A percentile compares a stretch with the other conserved stretches of the same genome.
Evolutionary conservation across 176 grass and related monocot genomes (phyloP).

Genomic region (Saccharum spontaneum): DNA sequence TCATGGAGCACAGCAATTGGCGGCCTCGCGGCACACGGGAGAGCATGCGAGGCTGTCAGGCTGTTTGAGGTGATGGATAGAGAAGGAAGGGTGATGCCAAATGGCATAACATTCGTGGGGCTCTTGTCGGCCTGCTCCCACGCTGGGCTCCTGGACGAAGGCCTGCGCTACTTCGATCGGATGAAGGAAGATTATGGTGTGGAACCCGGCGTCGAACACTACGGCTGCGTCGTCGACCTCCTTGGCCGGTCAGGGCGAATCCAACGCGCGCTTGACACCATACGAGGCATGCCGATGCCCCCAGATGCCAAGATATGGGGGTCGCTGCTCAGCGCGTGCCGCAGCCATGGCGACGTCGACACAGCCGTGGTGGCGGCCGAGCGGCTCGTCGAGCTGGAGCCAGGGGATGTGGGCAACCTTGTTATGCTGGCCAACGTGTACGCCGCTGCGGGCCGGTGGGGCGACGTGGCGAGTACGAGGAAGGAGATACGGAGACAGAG

Average conservation of each 20-base stretch:
- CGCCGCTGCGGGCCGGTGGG: slow-evolving; percentile 39
- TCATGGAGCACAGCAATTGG: slow-evolving; percentile 63
- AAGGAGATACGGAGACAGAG: slow-evolving; percentile 45
- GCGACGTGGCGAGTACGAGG: slow-evolving; percentile 45
- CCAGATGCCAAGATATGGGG: slow-evolving; percentile 64
- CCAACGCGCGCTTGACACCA: slow-evolving; percentile 11
- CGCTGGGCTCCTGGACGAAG: slow-evolving; percentile 54
- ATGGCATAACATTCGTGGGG: slow-evolving; percentile 56
- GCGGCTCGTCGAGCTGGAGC: slow-evolving; percentile 47
- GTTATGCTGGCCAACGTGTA: slow-evolving; percentile 65
- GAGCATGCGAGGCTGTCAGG: slow-evolving; percentile 43
- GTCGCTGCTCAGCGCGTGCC: slow-evolving; percentile 59
- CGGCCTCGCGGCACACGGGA: slow-evolving; percentile 50
- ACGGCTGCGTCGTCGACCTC: slow-evolving; percentile 62
- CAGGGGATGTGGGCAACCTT: slow-evolving; percentile 49
- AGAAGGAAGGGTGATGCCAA: slow-evolving; percentile 42
- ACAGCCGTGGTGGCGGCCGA: slow-evolving; percentile 43
- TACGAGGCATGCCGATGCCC: slow-evolving; percentile 41
- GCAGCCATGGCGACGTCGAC: slow-evolving; percentile 44
- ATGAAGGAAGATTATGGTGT: slow-evolving; percentile 45
- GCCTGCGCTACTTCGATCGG: slow-evolving; percentile 40
- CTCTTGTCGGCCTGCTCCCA: slow-evolving; percentile 67
- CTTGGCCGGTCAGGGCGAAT: slow-evolving; percentile 48
- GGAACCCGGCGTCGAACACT: slow-evolving; percentile 52
- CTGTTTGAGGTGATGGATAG: slow-evolving; percentile 54